phyloP scores from a whole-genome alignment of 257 asterid species.

The Scutellaria baicalensis region DNA sequence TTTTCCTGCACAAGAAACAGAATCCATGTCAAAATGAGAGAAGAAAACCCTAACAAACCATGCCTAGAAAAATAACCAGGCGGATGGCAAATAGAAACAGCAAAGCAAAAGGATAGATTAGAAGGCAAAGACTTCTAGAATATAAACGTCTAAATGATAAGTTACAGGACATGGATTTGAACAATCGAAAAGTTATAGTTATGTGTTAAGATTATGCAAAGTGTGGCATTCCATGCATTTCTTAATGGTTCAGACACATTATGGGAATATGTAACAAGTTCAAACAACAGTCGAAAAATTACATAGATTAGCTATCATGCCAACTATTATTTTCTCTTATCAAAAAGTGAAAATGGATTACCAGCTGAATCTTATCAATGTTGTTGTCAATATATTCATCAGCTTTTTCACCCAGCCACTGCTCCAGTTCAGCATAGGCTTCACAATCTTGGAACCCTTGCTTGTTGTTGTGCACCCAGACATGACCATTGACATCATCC shows the following conservation, averaged over 20 bases:
- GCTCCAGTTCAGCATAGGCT: slow-evolving; percentile 71
- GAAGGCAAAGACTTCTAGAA: not conserved
- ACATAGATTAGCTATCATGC: not conserved
- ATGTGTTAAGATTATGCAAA: not conserved
- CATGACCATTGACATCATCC: slow-evolving; percentile 53
- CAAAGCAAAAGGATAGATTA: not conserved
- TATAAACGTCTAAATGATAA: not conserved
- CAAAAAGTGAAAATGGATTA: slow-evolving; percentile 22
- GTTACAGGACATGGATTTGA: not conserved
- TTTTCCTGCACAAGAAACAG: slow-evolving; percentile 34
- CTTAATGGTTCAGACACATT: not conserved
- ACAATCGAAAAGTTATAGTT: not conserved
- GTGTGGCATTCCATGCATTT: not conserved
- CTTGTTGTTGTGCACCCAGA: slow-evolving; percentile 81
- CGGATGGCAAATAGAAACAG: not conserved
- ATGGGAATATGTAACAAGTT: too few relatives aligned
- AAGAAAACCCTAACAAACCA: not conserved
- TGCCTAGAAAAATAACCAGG: not conserved
- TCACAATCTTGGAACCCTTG: slow-evolving; percentile 88
- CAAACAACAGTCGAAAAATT: not conserved
- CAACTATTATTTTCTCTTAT: not conserved
- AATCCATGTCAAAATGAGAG: slow-evolving; percentile 8
- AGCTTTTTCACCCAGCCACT: slow-evolving; percentile 56
- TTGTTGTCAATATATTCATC: slow-evolving; percentile 57
- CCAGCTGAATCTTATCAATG: slow-evolving; percentile 62